A percentile compares a stretch with the other conserved stretches of the same genome.
phyloP scores from a whole-genome alignment of 2,329 filamentous ascomycete species.

The Dactylellina drechsleri region DNA sequence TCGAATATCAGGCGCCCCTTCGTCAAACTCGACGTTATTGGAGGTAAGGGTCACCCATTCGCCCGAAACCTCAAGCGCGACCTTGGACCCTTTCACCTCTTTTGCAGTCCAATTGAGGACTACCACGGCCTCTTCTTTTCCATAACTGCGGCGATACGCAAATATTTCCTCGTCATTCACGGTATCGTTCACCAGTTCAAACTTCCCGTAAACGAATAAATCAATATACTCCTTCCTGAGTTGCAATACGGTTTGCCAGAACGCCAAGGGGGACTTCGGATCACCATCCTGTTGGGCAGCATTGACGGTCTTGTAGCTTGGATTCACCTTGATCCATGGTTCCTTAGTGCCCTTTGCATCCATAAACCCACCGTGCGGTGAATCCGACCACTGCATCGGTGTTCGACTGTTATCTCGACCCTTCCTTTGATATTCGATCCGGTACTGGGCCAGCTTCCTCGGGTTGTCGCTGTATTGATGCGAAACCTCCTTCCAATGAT shows the following conservation, averaged over 20 bases:
- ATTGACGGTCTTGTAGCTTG: slow-evolving; percentile 72
- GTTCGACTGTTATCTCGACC: slow-evolving; percentile 73
- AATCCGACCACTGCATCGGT: slow-evolving; percentile 76
- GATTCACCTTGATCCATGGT: slow-evolving; percentile 78
- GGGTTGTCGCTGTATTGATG: slow-evolving; percentile 4
- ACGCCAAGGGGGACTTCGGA: slow-evolving; percentile 68
- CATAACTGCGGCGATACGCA: slow-evolving; percentile 65
- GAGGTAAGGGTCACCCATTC: slow-evolving; percentile 8
- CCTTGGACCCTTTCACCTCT: slow-evolving; percentile 4
- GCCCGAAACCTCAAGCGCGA: slow-evolving; percentile 4
- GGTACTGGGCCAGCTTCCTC: slow-evolving; percentile 12
- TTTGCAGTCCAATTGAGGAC: slow-evolving; percentile 58
- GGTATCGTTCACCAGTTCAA: slow-evolving; percentile 66
- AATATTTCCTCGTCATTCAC: slow-evolving; percentile 68
- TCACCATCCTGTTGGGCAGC: slow-evolving; percentile 68
- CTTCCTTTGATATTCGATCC: slow-evolving; percentile 59
- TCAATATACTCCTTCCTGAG: slow-evolving; percentile 71
- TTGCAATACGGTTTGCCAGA: slow-evolving; percentile 71
- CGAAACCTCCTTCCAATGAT: slow-evolving; percentile 64
- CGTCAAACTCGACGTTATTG: slow-evolving; percentile 8
- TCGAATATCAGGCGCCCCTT: not conserved
- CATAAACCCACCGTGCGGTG: slow-evolving; percentile 73
- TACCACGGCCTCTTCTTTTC: slow-evolving; percentile 58
- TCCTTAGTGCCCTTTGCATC: slow-evolving; percentile 60
- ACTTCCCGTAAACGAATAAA: slow-evolving; percentile 75